These are phyloP conservation scores for Suillus plorans DNA, from an alignment of 768 basidiomycete species.

Conservation along the genomic window DNA sequence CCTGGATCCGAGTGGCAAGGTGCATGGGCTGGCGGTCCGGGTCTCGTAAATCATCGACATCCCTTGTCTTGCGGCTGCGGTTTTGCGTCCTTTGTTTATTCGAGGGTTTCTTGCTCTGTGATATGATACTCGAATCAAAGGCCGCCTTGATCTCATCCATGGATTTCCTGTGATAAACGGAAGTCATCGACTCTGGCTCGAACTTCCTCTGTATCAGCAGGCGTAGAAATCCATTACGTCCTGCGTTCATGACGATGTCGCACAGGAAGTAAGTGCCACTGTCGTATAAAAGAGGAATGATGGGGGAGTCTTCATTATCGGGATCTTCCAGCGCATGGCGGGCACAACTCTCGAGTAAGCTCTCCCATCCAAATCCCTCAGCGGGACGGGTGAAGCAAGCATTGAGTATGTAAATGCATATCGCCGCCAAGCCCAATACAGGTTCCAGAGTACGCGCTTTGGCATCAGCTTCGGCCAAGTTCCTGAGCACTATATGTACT, in stretches of 20 bases:
- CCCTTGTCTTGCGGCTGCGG: background rate
- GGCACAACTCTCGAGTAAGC: background rate
- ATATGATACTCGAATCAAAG: background rate
- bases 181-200: background rate
- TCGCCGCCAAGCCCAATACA: background rate
- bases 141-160: background rate
- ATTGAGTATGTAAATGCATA: background rate
- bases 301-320: background rate
- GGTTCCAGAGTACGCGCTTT: background rate
- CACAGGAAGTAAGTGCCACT: background rate
- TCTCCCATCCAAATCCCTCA: background rate
- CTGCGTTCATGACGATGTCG: background rate
- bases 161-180: background rate
- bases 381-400: background rate
- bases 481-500: background rate
- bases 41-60: background rate
- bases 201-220: background rate
- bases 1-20: background rate
- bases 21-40: background rate
- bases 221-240: background rate
- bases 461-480: background rate
- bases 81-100: background rate
- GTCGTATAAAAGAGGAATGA: background rate
- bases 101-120: background rate
- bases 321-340: background rate